A percentile compares a stretch with the other conserved stretches of the same genome.
Evolutionary conservation across 1,139 yeast genomes (phyloP).

Genomic region (Pichia sp.): DNA sequence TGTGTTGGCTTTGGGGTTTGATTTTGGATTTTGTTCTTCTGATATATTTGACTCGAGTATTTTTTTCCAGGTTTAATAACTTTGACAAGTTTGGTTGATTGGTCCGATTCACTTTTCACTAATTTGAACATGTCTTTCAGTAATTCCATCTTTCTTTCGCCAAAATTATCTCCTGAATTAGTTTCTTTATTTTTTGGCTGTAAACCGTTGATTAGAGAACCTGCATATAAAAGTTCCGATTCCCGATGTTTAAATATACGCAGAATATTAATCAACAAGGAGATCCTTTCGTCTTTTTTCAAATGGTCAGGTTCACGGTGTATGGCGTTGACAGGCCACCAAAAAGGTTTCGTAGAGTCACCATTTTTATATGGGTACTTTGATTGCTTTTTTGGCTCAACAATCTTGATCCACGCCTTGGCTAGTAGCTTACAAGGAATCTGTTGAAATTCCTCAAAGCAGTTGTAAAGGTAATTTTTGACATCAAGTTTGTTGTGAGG

Average conservation of each 20-base stretch:
- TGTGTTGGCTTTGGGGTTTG: too few species aligned
- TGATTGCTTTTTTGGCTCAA: constrained; percentile 65
- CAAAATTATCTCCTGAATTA: constrained; percentile 12
- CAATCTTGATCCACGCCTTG: constrained; percentile 56
- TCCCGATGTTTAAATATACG: constrained; percentile 15
- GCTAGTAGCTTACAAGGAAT: constrained; percentile 52
- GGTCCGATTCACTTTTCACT: constrained; percentile 9
- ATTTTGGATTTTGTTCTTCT: background rate
- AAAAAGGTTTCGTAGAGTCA: constrained; percentile 41
- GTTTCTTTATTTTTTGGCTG: constrained; percentile 10
- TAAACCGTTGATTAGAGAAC: constrained; percentile 17
- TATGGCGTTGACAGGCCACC: constrained; percentile 62
- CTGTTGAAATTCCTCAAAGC: constrained; percentile 38
- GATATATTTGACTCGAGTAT: constrained; percentile 20
- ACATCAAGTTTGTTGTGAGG: constrained; percentile 17
- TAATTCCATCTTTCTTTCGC: constrained; percentile 16
- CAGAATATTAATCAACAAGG: constrained; percentile 36
- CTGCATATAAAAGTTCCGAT: constrained; percentile 16
- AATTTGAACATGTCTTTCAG: constrained; percentile 20
- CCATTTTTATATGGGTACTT: constrained; percentile 52
- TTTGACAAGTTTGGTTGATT: constrained; percentile 4
- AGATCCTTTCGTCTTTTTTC: constrained; percentile 46
- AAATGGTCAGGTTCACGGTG: constrained; percentile 75
- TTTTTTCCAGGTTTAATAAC: constrained; percentile 25
- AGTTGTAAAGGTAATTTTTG: constrained; percentile 20